phyloP scores from a whole-genome alignment of 202 grass and related monocot genomes.

The Schoenoplectus tabernaemontani region DNA sequence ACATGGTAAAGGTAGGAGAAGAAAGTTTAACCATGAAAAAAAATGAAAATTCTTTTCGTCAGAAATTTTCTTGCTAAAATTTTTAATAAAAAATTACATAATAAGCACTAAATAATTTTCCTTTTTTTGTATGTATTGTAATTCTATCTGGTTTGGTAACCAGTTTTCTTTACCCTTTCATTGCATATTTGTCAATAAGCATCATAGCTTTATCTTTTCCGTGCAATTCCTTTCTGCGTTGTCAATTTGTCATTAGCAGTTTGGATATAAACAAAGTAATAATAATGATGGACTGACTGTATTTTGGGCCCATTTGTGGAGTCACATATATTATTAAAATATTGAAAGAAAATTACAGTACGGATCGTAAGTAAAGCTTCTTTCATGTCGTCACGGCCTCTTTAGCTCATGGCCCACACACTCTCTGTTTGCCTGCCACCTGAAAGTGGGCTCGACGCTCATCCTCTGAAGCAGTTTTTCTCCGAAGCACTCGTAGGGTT shows the following conservation, averaged over 20 bases:
- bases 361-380: neutral
- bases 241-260: neutral
- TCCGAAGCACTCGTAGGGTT: no score
- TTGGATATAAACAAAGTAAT: neutral
- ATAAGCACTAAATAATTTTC: neutral
- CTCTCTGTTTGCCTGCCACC: conserved; percentile 30
- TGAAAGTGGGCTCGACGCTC: conserved; percentile 5
- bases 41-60: neutral
- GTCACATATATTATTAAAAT: neutral
- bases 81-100: neutral
- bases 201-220: neutral
- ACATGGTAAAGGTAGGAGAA: neutral
- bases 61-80: neutral
- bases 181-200: neutral
- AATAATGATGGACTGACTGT: neutral
- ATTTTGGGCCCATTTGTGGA: neutral
- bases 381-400: neutral
- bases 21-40: neutral
- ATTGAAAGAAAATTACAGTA: conserved; percentile 18
- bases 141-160: neutral
- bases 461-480: no score
- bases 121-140: neutral
- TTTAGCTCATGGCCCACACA: neutral
- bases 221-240: neutral
- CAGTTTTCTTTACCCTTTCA: neutral